Conservation (phyloP, 2,329 filamentous ascomycete species). For the Exophiala viscosa region DNA sequence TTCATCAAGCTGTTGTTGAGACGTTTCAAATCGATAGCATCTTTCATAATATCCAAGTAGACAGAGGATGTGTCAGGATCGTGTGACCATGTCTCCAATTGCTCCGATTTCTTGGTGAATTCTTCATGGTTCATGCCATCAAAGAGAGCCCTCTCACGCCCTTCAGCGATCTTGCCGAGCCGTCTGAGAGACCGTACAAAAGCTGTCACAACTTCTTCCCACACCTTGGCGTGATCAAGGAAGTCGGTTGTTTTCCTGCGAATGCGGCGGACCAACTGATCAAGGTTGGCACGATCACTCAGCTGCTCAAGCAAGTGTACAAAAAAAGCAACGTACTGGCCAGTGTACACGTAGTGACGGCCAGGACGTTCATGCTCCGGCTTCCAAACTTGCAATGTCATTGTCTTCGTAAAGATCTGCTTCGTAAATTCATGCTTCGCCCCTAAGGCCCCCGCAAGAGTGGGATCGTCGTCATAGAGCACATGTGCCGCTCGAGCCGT, state of each 20-base stretch:
- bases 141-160: conserved; percentile 63
- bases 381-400: conserved; percentile 93
- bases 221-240: conserved; percentile 59
- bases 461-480: conserved; percentile 55
- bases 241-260: conserved; percentile 77
- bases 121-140: conserved; percentile 62
- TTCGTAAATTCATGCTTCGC: conserved; percentile 76
- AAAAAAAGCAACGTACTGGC: conserved; percentile 80
- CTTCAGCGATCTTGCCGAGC: conserved; percentile 54
- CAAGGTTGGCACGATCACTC: conserved; percentile 70
- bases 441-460: conserved; percentile 52
- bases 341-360: conserved; percentile 86
- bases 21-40: conserved; percentile 67
- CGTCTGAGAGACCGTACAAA: conserved; percentile 60
- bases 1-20: conserved; percentile 89
- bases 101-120: conserved; percentile 57
- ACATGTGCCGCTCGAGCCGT: conserved; percentile 64
- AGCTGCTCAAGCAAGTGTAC: conserved; percentile 69
- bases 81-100: conserved; percentile 58
- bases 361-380: conserved; percentile 81
- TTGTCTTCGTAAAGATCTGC: conserved; percentile 89
- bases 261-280: conserved; percentile 72
- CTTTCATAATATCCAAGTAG: conserved; percentile 60
- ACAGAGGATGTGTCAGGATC: conserved; percentile 45
- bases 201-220: conserved; percentile 57